Evolutionary conservation across 2,329 filamentous ascomycete species (phyloP), one percentile per base, ranked within the genome.

Genomic region (Juglanconis juglandina): DNA sequence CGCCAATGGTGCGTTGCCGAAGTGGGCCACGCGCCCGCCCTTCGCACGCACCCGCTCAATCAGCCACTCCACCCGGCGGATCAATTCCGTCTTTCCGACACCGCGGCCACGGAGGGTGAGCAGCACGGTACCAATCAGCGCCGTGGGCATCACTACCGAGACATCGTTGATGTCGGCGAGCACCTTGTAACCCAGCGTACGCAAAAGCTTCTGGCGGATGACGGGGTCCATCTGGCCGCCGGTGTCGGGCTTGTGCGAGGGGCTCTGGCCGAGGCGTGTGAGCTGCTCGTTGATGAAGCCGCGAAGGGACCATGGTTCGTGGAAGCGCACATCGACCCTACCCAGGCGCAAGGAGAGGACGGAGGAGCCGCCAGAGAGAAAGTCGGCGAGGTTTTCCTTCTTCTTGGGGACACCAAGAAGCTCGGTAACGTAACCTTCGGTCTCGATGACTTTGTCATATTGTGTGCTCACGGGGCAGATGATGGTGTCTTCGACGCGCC

Each of bases 391-490:
- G 64, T 96, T 97, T 71, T 99, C 95, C 71, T 96, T 96, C 69
- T 91, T 91, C 75, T 99, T 99, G 0, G 95, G 95, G 63, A 96
- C 88, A 3, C 95, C 95, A 0, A 99, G 82, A 2, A 99, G 83
- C 73, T 99, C 95, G 39, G 88, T 95, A 49, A 98, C 94, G 70
- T 99, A 99, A 5, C 92, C 95, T 74, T 96, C 92, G 1, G 96
- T 96, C 74, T 99, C 95, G 62, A 99, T 96, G 59, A 99, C 95
- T 71, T 98, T 99, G 79, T 99, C 95, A 71, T 99, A 99, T 72
- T 99, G 95, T 0, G 93, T 97, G 73, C 91, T 96, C 50, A 99
- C 95, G 0, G 95, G 95, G 67, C 94, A 96, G 56, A 99, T 92
- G 47, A 97, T 90, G 37, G 92, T 88, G 73, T 99, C 95, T 51